Evolutionary conservation across 1,284 basidiomycete genomes (phyloP).

Genomic region (Schizophyllum commune): DNA sequence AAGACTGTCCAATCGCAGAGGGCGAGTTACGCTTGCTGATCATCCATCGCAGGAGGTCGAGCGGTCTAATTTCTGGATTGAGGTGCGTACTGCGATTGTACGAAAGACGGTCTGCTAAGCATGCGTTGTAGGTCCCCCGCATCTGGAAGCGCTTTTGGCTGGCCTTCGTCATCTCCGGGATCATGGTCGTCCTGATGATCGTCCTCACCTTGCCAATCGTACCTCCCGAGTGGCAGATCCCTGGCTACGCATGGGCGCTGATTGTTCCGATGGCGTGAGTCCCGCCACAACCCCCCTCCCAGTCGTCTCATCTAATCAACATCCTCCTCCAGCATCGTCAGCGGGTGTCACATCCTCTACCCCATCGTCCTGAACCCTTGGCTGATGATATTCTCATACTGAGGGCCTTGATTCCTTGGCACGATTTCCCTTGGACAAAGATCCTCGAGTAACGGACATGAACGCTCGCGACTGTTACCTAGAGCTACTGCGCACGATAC

Average conservation of each 20-base stretch:
- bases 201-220: slow-evolving; percentile 45
- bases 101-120: background rate
- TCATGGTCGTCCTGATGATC: slow-evolving; percentile 42
- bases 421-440: too few relatives aligned
- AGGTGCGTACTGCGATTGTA: slow-evolving; percentile 20
- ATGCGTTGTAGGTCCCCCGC: slow-evolving; percentile 43
- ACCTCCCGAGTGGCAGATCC: slow-evolving; percentile 56
- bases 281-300: slow-evolving; percentile 3
- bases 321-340: slow-evolving; percentile 39
- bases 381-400: slow-evolving; percentile 67
- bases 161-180: slow-evolving; percentile 46
- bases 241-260: slow-evolving; percentile 56
- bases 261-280: slow-evolving; percentile 60
- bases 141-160: slow-evolving; percentile 72
- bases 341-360: slow-evolving; percentile 60
- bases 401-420: slow-evolving; percentile 10
- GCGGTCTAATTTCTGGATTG: slow-evolving; percentile 81
- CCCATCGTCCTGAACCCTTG: slow-evolving; percentile 70
- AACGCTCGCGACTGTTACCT: background rate
- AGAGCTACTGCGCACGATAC: background rate
- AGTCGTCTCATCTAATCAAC: slow-evolving; percentile 5
- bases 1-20: background rate
- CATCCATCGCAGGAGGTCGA: slow-evolving; percentile 43
- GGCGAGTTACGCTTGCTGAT: slow-evolving; percentile 6
- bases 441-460: background rate